A percentile compares a stretch with the other conserved stretches of the same genome.
Evolutionary conservation across 2,329 filamentous ascomycete genomes (phyloP).

Genomic region (Scytalidium sp.): DNA sequence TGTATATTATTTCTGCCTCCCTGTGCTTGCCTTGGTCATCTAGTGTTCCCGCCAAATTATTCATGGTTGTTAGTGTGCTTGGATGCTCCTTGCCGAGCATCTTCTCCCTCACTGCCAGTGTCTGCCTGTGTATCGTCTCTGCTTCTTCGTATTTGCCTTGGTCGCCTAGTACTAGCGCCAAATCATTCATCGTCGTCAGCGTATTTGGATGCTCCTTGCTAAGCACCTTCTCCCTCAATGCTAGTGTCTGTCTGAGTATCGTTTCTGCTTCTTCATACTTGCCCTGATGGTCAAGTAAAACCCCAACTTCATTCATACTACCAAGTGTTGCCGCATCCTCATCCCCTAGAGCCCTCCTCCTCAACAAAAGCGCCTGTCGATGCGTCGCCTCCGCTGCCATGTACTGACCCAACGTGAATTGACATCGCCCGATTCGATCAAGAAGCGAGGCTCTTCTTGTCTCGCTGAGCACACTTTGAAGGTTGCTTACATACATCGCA

Average conservation of each 20-base stretch:
- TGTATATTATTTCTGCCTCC: conserved; percentile 25
- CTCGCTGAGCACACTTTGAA: too few relatives aligned
- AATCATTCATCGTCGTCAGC: conserved; percentile 2
- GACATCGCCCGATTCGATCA: neutral
- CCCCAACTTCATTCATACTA: neutral
- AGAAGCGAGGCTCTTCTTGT: neutral
- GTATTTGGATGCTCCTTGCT: conserved; percentile 4
- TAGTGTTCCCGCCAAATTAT: conserved; percentile 8
- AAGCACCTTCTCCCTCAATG: neutral
- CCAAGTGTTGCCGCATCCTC: neutral
- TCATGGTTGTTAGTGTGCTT: conserved; percentile 11
- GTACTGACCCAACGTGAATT: conserved; percentile 1
- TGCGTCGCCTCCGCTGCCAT: conserved; percentile 12
- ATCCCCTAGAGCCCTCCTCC: neutral
- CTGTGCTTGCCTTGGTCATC: conserved; percentile 14
- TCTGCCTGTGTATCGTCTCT: conserved; percentile 10
- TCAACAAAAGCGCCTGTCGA: neutral
- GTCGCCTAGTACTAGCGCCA: conserved; percentile 3
- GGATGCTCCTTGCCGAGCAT: conserved; percentile 11
- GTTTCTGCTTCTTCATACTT: neutral
- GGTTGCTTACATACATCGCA: neutral
- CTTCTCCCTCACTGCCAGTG: conserved; percentile 7
- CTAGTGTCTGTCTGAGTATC: conserved; percentile 1
- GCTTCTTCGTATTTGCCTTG: conserved; percentile 12
- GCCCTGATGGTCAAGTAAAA: neutral